Conservation (phyloP, 1,139 yeast genomes). For the Candida neerlandica region DNA sequence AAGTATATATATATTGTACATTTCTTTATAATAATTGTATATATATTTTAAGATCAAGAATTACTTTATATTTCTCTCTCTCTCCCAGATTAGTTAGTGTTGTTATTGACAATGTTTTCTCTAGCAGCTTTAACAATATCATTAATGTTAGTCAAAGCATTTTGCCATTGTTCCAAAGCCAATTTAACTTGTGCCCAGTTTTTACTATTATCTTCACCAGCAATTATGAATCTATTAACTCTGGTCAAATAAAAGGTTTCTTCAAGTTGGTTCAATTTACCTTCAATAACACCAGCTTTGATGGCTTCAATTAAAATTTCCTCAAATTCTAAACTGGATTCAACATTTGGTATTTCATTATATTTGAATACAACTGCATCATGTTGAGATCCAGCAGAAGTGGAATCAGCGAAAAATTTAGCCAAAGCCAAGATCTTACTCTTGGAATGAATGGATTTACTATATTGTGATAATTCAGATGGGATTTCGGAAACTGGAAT, state of each 20-base stretch:
- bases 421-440: constrained; percentile 48
- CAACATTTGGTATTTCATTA: constrained; percentile 39
- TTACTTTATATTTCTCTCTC: background rate
- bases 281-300: constrained; percentile 48
- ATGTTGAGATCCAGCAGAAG: constrained; percentile 17
- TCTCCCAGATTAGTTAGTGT: constrained; percentile 8
- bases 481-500: constrained; percentile 14
- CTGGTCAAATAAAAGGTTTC: constrained; percentile 47
- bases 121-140: constrained; percentile 48
- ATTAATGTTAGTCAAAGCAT: constrained; percentile 43
- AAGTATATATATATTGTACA: background rate
- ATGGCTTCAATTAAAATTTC: constrained; percentile 46
- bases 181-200: constrained; percentile 42
- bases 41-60: constrained; percentile 3
- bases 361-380: constrained; percentile 30
- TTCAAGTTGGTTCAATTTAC: constrained; percentile 50
- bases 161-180: constrained; percentile 44
- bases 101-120: constrained; percentile 44
- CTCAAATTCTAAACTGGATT: constrained; percentile 42
- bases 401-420: constrained; percentile 33
- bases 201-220: constrained; percentile 38
- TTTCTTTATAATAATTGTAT: background rate
- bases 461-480: constrained; percentile 20
- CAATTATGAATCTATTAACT: constrained; percentile 45
- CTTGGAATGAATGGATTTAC: constrained; percentile 33